Evolutionary conservation across 2,329 filamentous ascomycete species (phyloP).

Genomic region (Chaetomium strumarium): DNA sequence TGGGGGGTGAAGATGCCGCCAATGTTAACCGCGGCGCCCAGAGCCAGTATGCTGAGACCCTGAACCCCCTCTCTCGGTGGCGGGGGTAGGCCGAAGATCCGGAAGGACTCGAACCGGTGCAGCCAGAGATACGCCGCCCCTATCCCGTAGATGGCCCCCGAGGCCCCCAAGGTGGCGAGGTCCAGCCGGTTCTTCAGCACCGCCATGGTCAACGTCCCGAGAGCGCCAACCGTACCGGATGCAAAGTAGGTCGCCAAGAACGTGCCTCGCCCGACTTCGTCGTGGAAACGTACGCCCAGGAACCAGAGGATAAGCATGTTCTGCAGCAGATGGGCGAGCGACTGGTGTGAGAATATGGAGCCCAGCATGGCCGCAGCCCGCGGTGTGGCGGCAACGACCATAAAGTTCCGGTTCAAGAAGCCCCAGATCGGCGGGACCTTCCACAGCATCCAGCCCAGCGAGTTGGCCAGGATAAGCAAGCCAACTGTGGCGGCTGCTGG

Average conservation of each 20-base stretch:
- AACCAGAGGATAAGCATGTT: slow-evolving; percentile 64
- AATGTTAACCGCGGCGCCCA: slow-evolving; percentile 46
- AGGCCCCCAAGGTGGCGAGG: slow-evolving; percentile 58
- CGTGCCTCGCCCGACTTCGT: slow-evolving; percentile 62
- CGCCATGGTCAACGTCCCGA: slow-evolving; percentile 49
- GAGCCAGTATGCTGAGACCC: slow-evolving; percentile 48
- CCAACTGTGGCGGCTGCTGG: slow-evolving; percentile 60
- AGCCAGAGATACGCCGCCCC: slow-evolving; percentile 57
- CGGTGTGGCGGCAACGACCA: slow-evolving; percentile 59
- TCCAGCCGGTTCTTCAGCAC: slow-evolving; percentile 41
- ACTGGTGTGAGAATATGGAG: slow-evolving; percentile 64
- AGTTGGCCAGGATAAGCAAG: slow-evolving; percentile 55
- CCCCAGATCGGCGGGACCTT: slow-evolving; percentile 59
- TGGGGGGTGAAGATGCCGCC: slow-evolving; percentile 40
- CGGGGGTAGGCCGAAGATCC: slow-evolving; percentile 51
- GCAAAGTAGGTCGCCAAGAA: slow-evolving; percentile 64
- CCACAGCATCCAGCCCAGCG: slow-evolving; percentile 53
- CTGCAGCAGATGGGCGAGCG: slow-evolving; percentile 49
- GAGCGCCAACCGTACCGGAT: slow-evolving; percentile 52
- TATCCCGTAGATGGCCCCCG: slow-evolving; percentile 57
- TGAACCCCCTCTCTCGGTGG: slow-evolving; percentile 47
- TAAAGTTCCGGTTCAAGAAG: slow-evolving; percentile 62
- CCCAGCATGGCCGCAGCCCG: slow-evolving; percentile 56
- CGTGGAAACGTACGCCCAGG: slow-evolving; percentile 61
- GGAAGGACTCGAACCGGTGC: slow-evolving; percentile 51